Evolutionary conservation across 768 basidiomycete genomes (phyloP), one percentile per base, ranked within the genome.

Genomic region (Podaxis sp.): DNA sequence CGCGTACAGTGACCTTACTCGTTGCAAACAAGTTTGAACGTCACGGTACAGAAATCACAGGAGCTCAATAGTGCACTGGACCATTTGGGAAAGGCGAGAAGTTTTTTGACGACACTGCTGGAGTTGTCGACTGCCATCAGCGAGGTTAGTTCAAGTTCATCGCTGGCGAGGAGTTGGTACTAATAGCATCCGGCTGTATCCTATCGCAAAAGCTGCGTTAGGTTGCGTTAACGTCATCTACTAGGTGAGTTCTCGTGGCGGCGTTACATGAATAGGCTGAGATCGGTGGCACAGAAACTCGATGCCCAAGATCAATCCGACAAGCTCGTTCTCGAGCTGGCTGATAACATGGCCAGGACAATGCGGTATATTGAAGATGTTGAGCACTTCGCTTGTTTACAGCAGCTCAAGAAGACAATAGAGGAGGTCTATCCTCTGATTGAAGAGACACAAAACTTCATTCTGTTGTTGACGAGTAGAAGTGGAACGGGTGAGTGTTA

Each of bases 391-490:
- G 66, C 66, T 1, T 56, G 62, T 16, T 46, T 67, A 1, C 47
- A 18, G 0, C 64, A 69, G 47, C 57, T 72, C 53, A 68, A 65
- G 55, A 51, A 63, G 38, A 63, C 66, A 16, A 63, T 72, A 2
- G 65, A 67, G 36, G 68, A 69, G 14, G 61, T 70, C 2, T 16
- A 51, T 32, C 66, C 64, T 2, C 58, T 72, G 13, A 62, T 72
- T 53, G 63, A 66, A 11, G 65, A 68, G 2, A 68, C 70, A 5
- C 61, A 64, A 1, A 70, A 66, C 35, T 71, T 71, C 48, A 67
- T 69, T 14, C 11, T 68, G 11, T 48, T 50, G 40, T 65, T 57
- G 32, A 60, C 59, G 3, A 61, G 52, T 48, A 63, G 62, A n/a
- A 64, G 61, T 32, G 47, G 23, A 6, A 38, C 23, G 18, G 40